Evolutionary conservation across 2,329 filamentous ascomycete species (phyloP).

Genomic region (Aureobasidium lini): DNA sequence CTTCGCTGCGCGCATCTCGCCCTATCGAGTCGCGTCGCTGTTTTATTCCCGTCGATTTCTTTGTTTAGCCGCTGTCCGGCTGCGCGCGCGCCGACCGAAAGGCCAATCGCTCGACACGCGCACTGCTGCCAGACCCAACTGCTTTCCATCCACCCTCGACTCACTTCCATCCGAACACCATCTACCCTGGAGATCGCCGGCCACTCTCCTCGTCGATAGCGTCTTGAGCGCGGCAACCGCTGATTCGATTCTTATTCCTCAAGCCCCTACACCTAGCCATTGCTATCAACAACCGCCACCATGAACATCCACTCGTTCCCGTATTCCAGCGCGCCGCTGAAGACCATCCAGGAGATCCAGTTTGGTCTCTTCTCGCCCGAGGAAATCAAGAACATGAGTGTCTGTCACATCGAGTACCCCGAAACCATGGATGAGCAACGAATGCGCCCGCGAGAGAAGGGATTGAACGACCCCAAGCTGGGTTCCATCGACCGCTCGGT

Average conservation of each 20-base stretch:
- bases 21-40: background rate
- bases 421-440: conserved; percentile 98
- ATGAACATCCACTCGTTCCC: conserved; percentile 94
- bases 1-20: conserved; percentile 1
- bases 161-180: background rate
- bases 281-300: conserved; percentile 36
- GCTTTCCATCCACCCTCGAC: background rate
- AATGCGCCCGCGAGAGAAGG: conserved; percentile 80
- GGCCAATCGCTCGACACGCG: conserved; percentile 13
- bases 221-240: conserved; percentile 2
- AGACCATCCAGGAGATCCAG: conserved; percentile 97
- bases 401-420: conserved; percentile 92
- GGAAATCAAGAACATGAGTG: conserved; percentile 98
- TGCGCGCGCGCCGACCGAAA: conserved; percentile 11
- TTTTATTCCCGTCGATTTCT: background rate
- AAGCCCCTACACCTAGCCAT: conserved; percentile 2
- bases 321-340: conserved; percentile 90
- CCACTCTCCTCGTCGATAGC: conserved; percentile 1
- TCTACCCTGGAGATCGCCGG: background rate
- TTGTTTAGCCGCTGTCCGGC: conserved; percentile 3
- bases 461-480: conserved; percentile 90
- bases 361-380: conserved; percentile 96
- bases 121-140: conserved; percentile 4
- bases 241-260: background rate
- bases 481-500: conserved; percentile 94